A percentile compares a stretch with the other conserved stretches of the same genome.
Conservation (phyloP, 345 rosid genomes). For the Microthlaspi erraticum region DNA sequence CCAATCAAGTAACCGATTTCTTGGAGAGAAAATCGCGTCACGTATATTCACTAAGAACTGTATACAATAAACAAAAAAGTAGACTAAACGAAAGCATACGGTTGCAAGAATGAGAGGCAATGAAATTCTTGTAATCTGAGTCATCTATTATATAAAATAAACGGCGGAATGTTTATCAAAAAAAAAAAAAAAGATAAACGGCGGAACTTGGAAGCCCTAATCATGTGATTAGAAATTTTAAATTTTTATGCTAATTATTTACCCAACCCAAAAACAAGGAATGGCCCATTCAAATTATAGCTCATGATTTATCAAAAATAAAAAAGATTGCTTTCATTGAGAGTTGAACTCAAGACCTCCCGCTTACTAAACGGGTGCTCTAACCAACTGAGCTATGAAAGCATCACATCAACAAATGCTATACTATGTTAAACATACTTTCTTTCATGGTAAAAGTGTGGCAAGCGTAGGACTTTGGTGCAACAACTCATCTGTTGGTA, state of each 20-base stretch:
- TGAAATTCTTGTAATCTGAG: slow-evolving; percentile 58
- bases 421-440: neutral
- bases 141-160: slow-evolving; percentile 47
- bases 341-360: slow-evolving; percentile 97
- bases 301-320: neutral
- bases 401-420: neutral
- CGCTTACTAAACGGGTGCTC: slow-evolving; percentile 96
- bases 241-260: neutral
- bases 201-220: neutral
- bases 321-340: slow-evolving; percentile 55
- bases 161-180: too few relatives aligned
- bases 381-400: slow-evolving; percentile 94
- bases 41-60: neutral
- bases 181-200: too few relatives aligned
- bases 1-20: slow-evolving; percentile 36
- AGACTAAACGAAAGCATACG: too few relatives aligned
- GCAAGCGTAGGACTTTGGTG: too few relatives aligned
- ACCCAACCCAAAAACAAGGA: neutral
- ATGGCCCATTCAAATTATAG: neutral
- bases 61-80: too few relatives aligned
- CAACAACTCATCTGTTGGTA: too few relatives aligned
- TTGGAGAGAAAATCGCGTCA: slow-evolving; percentile 44
- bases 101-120: neutral
- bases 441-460: too few relatives aligned
- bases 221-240: neutral